Percentiles rank a stretch among this genome's conserved stretches.
phyloP scores from a whole-genome alignment of 78 protist genomes.

The Cyanophora paradoxa region DNA sequence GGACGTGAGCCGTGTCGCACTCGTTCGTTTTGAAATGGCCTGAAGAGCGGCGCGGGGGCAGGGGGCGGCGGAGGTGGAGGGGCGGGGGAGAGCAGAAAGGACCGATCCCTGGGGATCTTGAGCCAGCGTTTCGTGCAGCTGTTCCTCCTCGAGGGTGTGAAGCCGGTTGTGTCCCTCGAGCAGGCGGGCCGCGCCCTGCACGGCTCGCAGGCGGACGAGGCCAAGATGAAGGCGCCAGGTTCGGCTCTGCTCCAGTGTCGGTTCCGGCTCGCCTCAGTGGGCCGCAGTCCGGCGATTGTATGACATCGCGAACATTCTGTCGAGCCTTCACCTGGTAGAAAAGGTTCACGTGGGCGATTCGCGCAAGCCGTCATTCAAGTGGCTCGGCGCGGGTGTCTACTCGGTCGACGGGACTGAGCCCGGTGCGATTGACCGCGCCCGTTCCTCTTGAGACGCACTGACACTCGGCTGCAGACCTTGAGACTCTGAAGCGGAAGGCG shows the following conservation, averaged over 20 bases:
- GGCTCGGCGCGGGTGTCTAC: slow-evolving; percentile 13
- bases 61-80: too few species aligned
- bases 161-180: slow-evolving; percentile 27
- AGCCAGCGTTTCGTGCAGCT: slow-evolving; percentile 22
- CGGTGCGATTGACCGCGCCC: too few species aligned
- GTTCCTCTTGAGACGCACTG: too few species aligned
- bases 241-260: too few species aligned
- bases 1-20: too few species aligned
- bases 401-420: too few species aligned
- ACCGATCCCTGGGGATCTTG: slow-evolving; percentile 26
- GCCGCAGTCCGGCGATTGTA: slow-evolving; percentile 24
- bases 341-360: slow-evolving; percentile 7
- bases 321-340: slow-evolving; percentile 15
- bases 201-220: background rate
- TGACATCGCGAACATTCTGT: slow-evolving; percentile 38
- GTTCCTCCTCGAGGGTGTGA: slow-evolving; percentile 13
- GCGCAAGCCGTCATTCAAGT: slow-evolving; percentile 8
- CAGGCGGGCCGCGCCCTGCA: slow-evolving; percentile 13
- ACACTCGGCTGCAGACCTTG: too few species aligned
- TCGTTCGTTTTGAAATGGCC: too few species aligned
- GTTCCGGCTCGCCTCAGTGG: too few species aligned
- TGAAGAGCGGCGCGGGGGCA: too few species aligned
- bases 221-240: background rate
- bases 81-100: too few species aligned
- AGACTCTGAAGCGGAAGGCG: too few species aligned